Evolutionary conservation across 768 basidiomycete species (phyloP).

Genomic region (Tylopilus plumbeoviolaceoides): DNA sequence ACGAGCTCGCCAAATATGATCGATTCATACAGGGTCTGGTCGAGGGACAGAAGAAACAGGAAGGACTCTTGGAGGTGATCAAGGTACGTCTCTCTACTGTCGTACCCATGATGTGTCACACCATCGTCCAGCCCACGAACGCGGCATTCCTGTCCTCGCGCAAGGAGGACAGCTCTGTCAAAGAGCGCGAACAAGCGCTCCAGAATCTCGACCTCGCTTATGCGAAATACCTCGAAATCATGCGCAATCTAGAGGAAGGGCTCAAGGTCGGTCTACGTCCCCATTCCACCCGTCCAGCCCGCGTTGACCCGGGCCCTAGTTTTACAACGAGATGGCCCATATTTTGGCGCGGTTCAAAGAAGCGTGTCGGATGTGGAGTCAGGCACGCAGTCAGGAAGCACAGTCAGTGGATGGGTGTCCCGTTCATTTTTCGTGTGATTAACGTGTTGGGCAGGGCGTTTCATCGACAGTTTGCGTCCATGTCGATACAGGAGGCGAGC

Average conservation of each 20-base stretch:
- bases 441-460: slow-evolving; percentile 13
- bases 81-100: slow-evolving; percentile 44
- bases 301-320: slow-evolving; percentile 41
- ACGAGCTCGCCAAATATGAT: slow-evolving; percentile 80
- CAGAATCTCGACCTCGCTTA: slow-evolving; percentile 82
- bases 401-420: slow-evolving; percentile 44
- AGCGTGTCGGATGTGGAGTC: slow-evolving; percentile 71
- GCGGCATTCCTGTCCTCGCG: slow-evolving; percentile 71
- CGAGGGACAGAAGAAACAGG: slow-evolving; percentile 55
- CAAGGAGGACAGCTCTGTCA: slow-evolving; percentile 70
- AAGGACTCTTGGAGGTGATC: slow-evolving; percentile 59
- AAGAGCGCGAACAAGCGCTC: slow-evolving; percentile 76
- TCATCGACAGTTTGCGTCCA: slow-evolving; percentile 18
- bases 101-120: background rate
- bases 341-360: slow-evolving; percentile 74
- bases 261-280: slow-evolving; percentile 50
- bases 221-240: slow-evolving; percentile 84
- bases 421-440: too few relatives aligned
- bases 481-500: slow-evolving; percentile 31
- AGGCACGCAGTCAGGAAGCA: slow-evolving; percentile 66
- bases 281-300: background rate
- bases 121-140: slow-evolving; percentile 51
- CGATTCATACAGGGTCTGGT: slow-evolving; percentile 60
- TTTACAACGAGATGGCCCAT: slow-evolving; percentile 82
- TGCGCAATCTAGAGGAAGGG: slow-evolving; percentile 83